Base-by-base conservation (phyloP, 108 stramenopile genomes). In the Nitzschia sp. region DNA sequence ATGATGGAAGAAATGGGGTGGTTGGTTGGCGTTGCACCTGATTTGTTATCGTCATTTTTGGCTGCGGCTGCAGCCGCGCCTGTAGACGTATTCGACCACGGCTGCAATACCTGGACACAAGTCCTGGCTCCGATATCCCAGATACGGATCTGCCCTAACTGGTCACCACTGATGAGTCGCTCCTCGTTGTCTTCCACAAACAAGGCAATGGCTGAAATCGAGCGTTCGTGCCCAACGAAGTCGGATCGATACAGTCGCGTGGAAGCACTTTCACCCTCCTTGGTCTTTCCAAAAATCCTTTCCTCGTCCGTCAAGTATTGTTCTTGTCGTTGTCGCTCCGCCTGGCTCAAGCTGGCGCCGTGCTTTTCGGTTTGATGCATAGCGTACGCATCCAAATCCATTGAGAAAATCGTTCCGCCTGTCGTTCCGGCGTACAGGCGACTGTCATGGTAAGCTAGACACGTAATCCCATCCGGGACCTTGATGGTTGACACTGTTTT, bases 121-220 rank as follows among this genome's bases (percentile, higher is more conserved):
- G 75, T 80, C 64, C 91, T 57, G 4, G 91, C 80, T 33, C 77
- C 77, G 29, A 92, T 32, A 58, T 92, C 88, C 94, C 94, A 95
- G n/a, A 90, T 75, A 19, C 94, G 87, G 27, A 95, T 27, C 5
- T 84, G 75, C 26, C 94, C 94, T 56, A 78, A 76, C 26, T 82
- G 70, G 34, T 87, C 89, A 3, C 93, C 93, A 71, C 86, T 90
- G 15, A 83, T 76, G 18, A 94, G 71, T 13, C 71, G 38, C 34
- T 67, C 45, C 27, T 63, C 38, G 13, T 77, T 70, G 17, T 72
- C 54, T 25, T 85, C 85, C 21, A 75, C 82, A 26, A 84, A 68
- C 11, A 89, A 30, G 45, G 84, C 82, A n/a, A 94, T 66, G 11
- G 83, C 69, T 18, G 80, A 69, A 21, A 94, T 81, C 19, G 87